Conservation (phyloP, 2,329 filamentous ascomycete species). For the Scedosporium dehoogii region DNA sequence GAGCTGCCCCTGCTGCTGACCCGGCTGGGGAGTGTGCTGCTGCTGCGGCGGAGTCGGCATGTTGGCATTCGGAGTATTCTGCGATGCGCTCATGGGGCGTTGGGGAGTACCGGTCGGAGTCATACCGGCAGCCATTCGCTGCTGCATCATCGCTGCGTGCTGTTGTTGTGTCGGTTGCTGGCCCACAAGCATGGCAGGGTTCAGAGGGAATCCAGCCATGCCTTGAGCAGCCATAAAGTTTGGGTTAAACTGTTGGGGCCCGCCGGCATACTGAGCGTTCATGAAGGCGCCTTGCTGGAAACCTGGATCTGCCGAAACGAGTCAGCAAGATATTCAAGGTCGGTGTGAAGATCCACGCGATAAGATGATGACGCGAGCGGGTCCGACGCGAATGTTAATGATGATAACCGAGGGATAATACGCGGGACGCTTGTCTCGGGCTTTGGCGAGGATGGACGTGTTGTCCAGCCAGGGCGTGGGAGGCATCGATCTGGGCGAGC, state of each 20-base stretch:
- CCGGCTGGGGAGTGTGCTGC: constrained; percentile 9
- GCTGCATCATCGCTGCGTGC: constrained; percentile 28
- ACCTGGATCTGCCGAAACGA: background rate
- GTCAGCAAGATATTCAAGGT: background rate
- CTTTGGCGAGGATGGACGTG: too few relatives aligned
- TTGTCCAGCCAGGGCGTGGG: too few relatives aligned
- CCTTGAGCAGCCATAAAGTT: constrained; percentile 44
- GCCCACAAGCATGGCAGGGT: constrained; percentile 37
- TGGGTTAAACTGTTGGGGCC: constrained; percentile 35
- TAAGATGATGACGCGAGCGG: background rate
- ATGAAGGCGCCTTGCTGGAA: constrained; percentile 5
- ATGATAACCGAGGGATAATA: background rate
- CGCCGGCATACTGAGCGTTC: constrained; percentile 39
- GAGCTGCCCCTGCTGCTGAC: constrained; percentile 11
- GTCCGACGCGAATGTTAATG: background rate
- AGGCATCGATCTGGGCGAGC: too few relatives aligned
- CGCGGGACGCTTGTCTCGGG: background rate
- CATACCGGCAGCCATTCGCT: constrained; percentile 16
- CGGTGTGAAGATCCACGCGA: background rate
- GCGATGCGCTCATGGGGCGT: constrained; percentile 20
- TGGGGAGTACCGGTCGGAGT: constrained; percentile 19
- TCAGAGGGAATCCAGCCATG: constrained; percentile 48
- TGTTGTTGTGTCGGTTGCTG: constrained; percentile 27
- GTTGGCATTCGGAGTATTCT: constrained; percentile 24
- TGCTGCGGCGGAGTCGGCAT: constrained; percentile 8